Base-by-base conservation (phyloP, 805 yeast genomes). In the Cyberlindnera euphorbiiphila region DNA sequence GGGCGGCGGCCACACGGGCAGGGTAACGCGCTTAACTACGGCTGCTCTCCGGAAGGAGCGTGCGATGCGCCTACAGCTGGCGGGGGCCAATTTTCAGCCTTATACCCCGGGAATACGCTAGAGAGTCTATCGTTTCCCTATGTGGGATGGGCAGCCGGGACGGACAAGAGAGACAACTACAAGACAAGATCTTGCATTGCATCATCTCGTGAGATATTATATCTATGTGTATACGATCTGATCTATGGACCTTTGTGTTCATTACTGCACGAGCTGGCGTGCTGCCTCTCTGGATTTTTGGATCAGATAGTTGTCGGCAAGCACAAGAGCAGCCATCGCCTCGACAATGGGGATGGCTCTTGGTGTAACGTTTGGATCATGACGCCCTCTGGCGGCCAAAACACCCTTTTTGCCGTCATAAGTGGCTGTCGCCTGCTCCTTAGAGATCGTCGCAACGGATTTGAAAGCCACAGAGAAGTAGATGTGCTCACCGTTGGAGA, bases 291-390 rank as follows among this genome's bases (percentile, higher is more conserved):
- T 78, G 22, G 95, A 71, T 62, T 85, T 82, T 66, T 91, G 98
- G 32, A 89, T 73, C 66, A 93, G 65, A 40, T 84, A 65, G 39
- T 85, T 79, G 61, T 93, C 98, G 29, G 91, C 91, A 46, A 91
- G 64, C 2, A 87, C 96, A 49, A 93, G 71, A n/a, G 97, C 93
- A 33, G 98, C 77, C 98, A 93, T 91, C 27, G 98, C 86, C 69
- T 93, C 98, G 21, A 93, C 98, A 56, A 93, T 93, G 36, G 98
- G 98, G 44, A 93, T 87, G 26, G 98, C 98, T 63, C 98, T 80
- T 49, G 98, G 98, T 15, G 95, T 95, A 38, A 93, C 98, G 56
- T 89, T 86, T 23, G 98, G 98, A 61, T 93, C 98, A 57, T 93
- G 98, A 73, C 98, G 85, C 39, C 98, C 98, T 61, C 91, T 81